phyloP scores from a whole-genome alignment of 305 asterid species.

The Solanum hybrid region DNA sequence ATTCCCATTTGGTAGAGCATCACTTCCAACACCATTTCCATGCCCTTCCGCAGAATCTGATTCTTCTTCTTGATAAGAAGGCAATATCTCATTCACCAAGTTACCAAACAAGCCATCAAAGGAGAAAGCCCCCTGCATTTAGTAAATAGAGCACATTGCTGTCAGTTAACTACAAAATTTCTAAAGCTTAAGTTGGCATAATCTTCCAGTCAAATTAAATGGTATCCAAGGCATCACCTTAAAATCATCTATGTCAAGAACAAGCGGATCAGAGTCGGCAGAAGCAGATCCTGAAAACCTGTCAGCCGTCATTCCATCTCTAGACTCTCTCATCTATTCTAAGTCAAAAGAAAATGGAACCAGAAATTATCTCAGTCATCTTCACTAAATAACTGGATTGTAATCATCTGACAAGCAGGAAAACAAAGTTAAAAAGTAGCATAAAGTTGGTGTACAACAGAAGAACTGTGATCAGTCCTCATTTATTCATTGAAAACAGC shows the following conservation, averaged over 20 bases:
- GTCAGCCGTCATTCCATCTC: constrained; percentile 42
- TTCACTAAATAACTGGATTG: neutral
- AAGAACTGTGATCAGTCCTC: neutral
- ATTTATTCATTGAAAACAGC: neutral
- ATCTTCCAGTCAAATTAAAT: constrained; percentile 14
- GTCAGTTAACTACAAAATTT: neutral
- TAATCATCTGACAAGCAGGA: neutral
- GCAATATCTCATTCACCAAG: constrained; percentile 79
- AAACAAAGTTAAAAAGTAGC: neutral
- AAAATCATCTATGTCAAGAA: constrained; percentile 81
- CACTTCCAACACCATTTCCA: constrained; percentile 31
- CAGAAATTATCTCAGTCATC: neutral
- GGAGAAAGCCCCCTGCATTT: constrained; percentile 83
- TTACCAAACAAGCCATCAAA: constrained; percentile 90
- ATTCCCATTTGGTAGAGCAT: constrained; percentile 64
- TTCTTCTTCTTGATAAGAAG: constrained; percentile 81
- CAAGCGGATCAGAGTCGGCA: constrained; percentile 53
- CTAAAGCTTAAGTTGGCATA: neutral
- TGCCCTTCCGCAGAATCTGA: constrained; percentile 57
- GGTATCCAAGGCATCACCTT: constrained; percentile 45
- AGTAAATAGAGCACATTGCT: constrained; percentile 8
- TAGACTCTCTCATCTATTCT: constrained; percentile 72
- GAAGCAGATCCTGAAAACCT: constrained; percentile 47
- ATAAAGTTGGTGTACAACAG: neutral
- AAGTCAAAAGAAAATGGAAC: constrained; percentile 1